A percentile compares a stretch with the other conserved stretches of the same genome.
Evolutionary conservation across 768 basidiomycete genomes (phyloP).

Genomic region (Dendrothele bispora): DNA sequence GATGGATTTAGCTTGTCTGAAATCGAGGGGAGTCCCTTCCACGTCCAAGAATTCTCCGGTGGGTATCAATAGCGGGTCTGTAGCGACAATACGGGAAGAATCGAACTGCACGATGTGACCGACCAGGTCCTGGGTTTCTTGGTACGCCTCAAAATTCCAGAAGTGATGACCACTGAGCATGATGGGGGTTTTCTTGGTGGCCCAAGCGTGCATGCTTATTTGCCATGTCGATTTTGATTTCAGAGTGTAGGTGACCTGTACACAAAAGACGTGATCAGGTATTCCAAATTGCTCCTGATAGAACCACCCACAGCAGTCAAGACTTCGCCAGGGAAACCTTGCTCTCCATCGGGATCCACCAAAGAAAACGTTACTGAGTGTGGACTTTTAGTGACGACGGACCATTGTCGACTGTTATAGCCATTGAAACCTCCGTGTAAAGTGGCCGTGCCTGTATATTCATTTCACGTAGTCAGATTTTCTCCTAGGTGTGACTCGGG

Average conservation of each 20-base stretch:
- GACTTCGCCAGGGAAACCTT: slow-evolving; percentile 51
- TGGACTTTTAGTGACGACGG: slow-evolving; percentile 26
- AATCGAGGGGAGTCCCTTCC: slow-evolving; percentile 39
- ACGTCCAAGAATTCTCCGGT: slow-evolving; percentile 37
- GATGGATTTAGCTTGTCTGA: slow-evolving; percentile 40
- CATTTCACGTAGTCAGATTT: not conserved
- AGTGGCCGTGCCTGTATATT: slow-evolving; percentile 36
- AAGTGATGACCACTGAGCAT: slow-evolving; percentile 45
- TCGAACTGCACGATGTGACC: slow-evolving; percentile 36
- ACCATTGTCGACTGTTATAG: slow-evolving; percentile 45
- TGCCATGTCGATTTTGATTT: slow-evolving; percentile 35
- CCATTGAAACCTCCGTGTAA: slow-evolving; percentile 48
- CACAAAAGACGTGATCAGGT: not conserved
- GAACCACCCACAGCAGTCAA: slow-evolving; percentile 25
- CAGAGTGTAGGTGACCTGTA: slow-evolving; percentile 34
- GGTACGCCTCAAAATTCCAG: slow-evolving; percentile 46
- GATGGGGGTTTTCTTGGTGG: slow-evolving; percentile 39
- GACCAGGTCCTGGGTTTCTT: slow-evolving; percentile 38
- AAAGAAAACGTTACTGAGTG: slow-evolving; percentile 42
- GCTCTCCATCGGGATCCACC: slow-evolving; percentile 38
- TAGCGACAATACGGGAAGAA: slow-evolving; percentile 37
- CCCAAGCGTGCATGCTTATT: slow-evolving; percentile 35
- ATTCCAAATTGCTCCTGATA: not conserved
- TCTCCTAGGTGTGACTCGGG: not conserved
- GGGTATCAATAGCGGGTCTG: slow-evolving; percentile 40